Evolutionary conservation across 768 basidiomycete species (phyloP), one percentile per base, ranked within the genome.

Genomic region (Coprinopsis strossmayeri): DNA sequence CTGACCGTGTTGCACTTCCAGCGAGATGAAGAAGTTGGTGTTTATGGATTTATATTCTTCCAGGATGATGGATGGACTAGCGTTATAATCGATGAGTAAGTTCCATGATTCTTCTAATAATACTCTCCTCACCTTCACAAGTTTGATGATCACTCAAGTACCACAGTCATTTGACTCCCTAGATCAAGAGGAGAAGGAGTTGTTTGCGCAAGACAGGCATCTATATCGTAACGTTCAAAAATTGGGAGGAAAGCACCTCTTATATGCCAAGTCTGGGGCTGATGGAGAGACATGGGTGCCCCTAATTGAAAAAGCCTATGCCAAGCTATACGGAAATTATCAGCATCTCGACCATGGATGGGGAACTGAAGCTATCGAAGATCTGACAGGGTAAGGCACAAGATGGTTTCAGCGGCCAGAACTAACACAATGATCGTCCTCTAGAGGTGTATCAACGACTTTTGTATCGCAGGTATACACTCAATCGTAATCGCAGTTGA

Each of bases 1-100:
- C 17, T 26, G 23, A 15, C 20, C 23, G 38, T 3, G 7, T 23
- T 5, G 37, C 7, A 32, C 17, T 17, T 34, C 1, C 17, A 75
- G 72, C 67, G 74, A 21, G 74, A 79, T 50, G 76, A 79, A 53
- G 34, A 69, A 52, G 69, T 78, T 28, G 77, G 78, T 11, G 70
- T 81, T 0, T 81, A 79, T 54, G 79, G 79, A 3, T 81, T 78
- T 60, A 75, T 79, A 32, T 79, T 80, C 61, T 78, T 72, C 60
- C 57, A 74, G 23, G 76, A 80, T 48, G 64, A 65, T 25, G 58
- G 58, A 30, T 80, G 78, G 78, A 71, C 72, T 11, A 72, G 71
- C 15, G 75, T 81, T 3, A 67, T 81, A 15, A 71, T 80, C 45
- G 79, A 81, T 55, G 78, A 80, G 77, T 79, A 46, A 45, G 72